phyloP scores from a whole-genome alignment of 768 basidiomycete genomes.

The Daedaleopsis sinensis region DNA sequence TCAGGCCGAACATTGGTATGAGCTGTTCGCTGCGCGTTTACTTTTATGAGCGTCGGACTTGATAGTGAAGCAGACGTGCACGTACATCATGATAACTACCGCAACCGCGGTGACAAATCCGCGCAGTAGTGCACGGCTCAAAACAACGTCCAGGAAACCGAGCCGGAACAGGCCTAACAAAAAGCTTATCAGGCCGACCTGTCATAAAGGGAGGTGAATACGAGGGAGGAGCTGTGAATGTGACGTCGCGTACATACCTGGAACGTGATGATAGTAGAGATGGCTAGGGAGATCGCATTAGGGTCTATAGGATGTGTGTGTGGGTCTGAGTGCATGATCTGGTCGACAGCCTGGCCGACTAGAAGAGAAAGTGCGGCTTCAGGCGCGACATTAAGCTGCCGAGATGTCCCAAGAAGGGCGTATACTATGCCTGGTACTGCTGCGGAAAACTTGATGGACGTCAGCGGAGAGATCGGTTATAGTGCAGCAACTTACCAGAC shows the following conservation, averaged over 20 bases:
- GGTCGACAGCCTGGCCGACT: conserved; percentile 83
- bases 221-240: not conserved
- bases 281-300: conserved; percentile 61
- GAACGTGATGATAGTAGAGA: conserved; percentile 81
- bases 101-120: conserved; percentile 89
- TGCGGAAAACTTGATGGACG: conserved; percentile 65
- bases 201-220: not conserved
- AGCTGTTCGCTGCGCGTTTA: conserved; percentile 66
- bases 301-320: conserved; percentile 38
- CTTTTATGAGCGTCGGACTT: not conserved
- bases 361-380: conserved; percentile 89
- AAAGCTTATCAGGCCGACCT: conserved; percentile 87
- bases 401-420: conserved; percentile 85
- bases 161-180: conserved; percentile 85
- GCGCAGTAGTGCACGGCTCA: conserved; percentile 84
- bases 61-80: conserved; percentile 3
- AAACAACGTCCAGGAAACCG: conserved; percentile 91
- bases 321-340: conserved; percentile 49
- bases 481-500: conserved; percentile 52
- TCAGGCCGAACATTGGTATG: conserved; percentile 88
- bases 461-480: not conserved
- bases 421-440: conserved; percentile 89
- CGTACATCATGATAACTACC: conserved; percentile 82
- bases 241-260: conserved; percentile 65
- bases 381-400: conserved; percentile 82